phyloP scores from a whole-genome alignment of 2,329 filamentous ascomycete species.

The Cladophialophora psammophila region DNA sequence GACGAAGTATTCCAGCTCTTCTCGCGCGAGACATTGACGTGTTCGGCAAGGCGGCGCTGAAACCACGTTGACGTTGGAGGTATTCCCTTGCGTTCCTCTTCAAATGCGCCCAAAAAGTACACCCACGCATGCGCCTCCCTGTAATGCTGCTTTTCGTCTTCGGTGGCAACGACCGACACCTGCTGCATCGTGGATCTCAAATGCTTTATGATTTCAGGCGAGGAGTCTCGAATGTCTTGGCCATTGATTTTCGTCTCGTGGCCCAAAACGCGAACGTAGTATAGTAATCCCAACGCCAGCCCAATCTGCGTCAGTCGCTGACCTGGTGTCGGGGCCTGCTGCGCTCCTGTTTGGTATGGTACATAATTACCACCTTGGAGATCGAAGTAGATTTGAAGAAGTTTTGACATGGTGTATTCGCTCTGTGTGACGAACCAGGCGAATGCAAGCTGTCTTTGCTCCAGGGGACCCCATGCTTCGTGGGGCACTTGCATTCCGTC shows the following conservation, averaged over 20 bases:
- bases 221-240: slow-evolving; percentile 17
- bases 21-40: neutral
- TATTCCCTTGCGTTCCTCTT: slow-evolving; percentile 2
- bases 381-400: slow-evolving; percentile 12
- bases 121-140: slow-evolving; percentile 18
- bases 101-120: slow-evolving; percentile 13
- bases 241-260: slow-evolving; percentile 11
- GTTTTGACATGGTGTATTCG: slow-evolving; percentile 1
- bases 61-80: neutral
- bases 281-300: slow-evolving; percentile 8
- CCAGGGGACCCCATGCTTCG: slow-evolving; percentile 8
- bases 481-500: slow-evolving; percentile 6
- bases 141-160: slow-evolving; percentile 3
- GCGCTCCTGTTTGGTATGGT: neutral
- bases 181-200: slow-evolving; percentile 4
- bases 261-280: slow-evolving; percentile 9
- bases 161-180: neutral
- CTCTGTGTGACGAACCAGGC: slow-evolving; percentile 21
- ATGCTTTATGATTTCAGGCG: slow-evolving; percentile 7
- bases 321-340: neutral
- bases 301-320: slow-evolving; percentile 13
- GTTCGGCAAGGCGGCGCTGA: slow-evolving; percentile 7
- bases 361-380: neutral
- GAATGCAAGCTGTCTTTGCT: slow-evolving; percentile 13
- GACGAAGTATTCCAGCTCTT: slow-evolving; percentile 1